These are phyloP conservation scores for Stephania cephalantha DNA, from an alignment of 164 flowering plant species.

Conservation along the genomic window DNA sequence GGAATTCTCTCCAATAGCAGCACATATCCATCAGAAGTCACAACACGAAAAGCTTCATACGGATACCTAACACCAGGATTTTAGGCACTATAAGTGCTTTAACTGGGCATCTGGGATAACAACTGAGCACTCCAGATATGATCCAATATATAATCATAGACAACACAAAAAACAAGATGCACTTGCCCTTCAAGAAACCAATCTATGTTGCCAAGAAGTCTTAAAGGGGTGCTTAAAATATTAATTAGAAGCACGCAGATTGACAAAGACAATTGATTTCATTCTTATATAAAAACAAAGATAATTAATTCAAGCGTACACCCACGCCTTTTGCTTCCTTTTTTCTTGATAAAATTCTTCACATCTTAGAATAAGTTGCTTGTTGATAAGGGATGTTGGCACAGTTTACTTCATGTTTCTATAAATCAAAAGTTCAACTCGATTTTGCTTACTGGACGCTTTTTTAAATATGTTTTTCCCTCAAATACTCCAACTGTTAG, in stretches of 20 bases:
- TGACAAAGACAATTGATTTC: too few relatives aligned
- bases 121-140: not conserved
- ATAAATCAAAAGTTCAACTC: too few relatives aligned
- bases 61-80: constrained; percentile 60
- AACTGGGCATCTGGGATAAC: constrained; percentile 2
- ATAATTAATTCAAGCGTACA: not conserved
- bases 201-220: not conserved
- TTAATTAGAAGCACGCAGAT: not conserved
- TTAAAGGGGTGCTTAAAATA: not conserved
- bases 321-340: not conserved
- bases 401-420: too few relatives aligned
- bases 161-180: not conserved
- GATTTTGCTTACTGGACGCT: too few relatives aligned
- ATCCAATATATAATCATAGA: not conserved
- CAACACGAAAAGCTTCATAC: constrained; percentile 88
- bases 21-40: constrained; percentile 91
- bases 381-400: too few relatives aligned
- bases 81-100: not conserved
- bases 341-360: too few relatives aligned
- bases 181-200: not conserved
- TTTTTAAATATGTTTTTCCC: too few relatives aligned
- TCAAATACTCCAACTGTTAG: too few relatives aligned
- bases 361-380: too few relatives aligned
- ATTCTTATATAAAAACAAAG: too few relatives aligned
- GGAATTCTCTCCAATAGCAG: constrained; percentile 95